Evolutionary conservation across 208 protist species (phyloP), one percentile per base, ranked within the genome.

Genomic region (Trypanosoma scelopori): DNA sequence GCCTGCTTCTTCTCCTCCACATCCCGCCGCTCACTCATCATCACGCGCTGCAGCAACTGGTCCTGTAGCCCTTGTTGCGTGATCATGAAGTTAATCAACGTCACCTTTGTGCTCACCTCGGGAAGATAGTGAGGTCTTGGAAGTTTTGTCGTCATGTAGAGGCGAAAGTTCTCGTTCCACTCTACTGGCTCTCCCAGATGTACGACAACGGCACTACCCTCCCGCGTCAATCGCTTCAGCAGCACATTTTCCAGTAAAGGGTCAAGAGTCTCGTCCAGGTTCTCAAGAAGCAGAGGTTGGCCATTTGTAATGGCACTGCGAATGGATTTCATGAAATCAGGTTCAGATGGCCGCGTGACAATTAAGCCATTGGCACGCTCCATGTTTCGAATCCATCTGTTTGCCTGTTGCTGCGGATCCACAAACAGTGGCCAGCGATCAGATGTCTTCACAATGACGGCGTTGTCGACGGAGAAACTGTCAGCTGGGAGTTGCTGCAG

Each of bases 81-180:
- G 62, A 99, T 98, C 79, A 94, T 97, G 63, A 98, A 99, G 81
- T 99, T 99, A 58, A 99, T 89, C 37, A 99, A 78, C 11, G 91
- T 97, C 28, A 98, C 94, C 80, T 99, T 99, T 32, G 96, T 96
- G 27, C 88, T 94, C 47, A 97, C 86, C 83, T 99, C 98, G 4
- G 98, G 98, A 18, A 93, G 84, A 78, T 99, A 99, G 82, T 98
- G 93, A 48, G 98, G 98, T 50, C 98, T 95, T 2, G 97, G 94
- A 35, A 99, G 87, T 76, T 98, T 98, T 30, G 98, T 98, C 18
- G 97, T 99, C 78, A 99, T 98, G 86, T 99, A 99, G 55, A 99
- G 87, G 43, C 89, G 85, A 79, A 99, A 99, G 22, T 87, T 79
- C 20, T 87, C 77, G 70, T 98, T 97, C 84, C 97, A 99, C 78